These are phyloP conservation scores for Dendrothele bispora DNA, from an alignment of 768 basidiomycete genomes.

Conservation along the genomic window DNA sequence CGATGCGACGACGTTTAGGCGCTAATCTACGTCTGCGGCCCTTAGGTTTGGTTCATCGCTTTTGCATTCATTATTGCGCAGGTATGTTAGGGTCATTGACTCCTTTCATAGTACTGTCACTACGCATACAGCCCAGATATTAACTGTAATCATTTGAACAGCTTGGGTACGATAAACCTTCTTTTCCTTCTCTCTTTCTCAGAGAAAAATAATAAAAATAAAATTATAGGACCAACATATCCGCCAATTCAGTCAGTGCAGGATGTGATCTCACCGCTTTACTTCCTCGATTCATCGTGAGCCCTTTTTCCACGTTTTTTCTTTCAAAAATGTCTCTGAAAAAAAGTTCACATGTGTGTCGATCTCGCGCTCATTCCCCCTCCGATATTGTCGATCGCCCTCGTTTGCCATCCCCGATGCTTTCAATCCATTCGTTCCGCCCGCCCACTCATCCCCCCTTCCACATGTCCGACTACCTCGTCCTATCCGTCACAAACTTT, in stretches of 20 bases:
- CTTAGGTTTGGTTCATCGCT: conserved; percentile 75
- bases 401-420: too few species aligned
- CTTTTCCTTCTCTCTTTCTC: conserved; percentile 17
- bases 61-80: conserved; percentile 80
- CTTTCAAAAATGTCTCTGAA: too few species aligned
- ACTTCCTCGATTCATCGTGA: conserved; percentile 70
- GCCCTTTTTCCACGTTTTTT: conserved; percentile 17
- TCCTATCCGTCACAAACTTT: too few species aligned
- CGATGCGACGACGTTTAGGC: conserved; percentile 1
- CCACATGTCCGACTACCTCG: too few species aligned
- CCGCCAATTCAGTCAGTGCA: conserved; percentile 80
- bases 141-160: neutral
- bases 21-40: neutral
- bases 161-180: conserved; percentile 5
- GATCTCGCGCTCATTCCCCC: too few species aligned
- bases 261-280: conserved; percentile 83
- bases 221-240: conserved; percentile 65
- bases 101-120: too few species aligned
- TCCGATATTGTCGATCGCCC: too few species aligned
- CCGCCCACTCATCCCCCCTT: too few species aligned
- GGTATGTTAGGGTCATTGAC: conserved; percentile 24
- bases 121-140: neutral
- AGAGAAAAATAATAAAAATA: neutral
- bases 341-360: too few species aligned
- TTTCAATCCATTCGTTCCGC: too few species aligned